phyloP scores from a whole-genome alignment of 129 eudicot genomes.

The Flaveria ramosissima region DNA sequence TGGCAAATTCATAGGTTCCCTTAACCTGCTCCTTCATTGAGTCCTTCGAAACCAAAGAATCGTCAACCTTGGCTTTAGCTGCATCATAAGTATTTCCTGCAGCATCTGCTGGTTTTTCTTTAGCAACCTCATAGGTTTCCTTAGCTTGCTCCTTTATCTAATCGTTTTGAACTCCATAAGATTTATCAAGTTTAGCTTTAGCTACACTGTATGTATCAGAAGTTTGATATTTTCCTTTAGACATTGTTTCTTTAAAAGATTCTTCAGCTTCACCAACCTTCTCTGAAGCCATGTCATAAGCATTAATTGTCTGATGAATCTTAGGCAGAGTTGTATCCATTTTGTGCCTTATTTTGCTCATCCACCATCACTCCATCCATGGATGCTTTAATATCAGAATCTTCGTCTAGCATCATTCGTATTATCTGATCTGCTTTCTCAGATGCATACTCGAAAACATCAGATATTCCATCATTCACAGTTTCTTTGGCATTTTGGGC shows the following conservation, averaged over 20 bases:
- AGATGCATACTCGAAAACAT: slow-evolving; percentile 33
- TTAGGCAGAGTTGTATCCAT: slow-evolving; percentile 10
- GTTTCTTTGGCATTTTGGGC: too few species aligned
- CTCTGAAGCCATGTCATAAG: slow-evolving; percentile 27
- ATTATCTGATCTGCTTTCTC: slow-evolving; percentile 25
- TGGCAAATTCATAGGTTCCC: slow-evolving; percentile 44
- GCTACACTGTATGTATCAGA: slow-evolving; percentile 24
- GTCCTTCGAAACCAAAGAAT: slow-evolving; percentile 37
- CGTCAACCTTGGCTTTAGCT: slow-evolving; percentile 23
- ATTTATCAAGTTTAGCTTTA: slow-evolving; percentile 23
- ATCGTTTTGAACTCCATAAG: slow-evolving; percentile 35
- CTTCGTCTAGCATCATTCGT: slow-evolving; percentile 33
- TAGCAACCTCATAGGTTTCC: slow-evolving; percentile 44
- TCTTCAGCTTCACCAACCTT: slow-evolving; percentile 6
- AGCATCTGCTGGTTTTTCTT: slow-evolving; percentile 47
- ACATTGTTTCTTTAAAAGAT: background rate
- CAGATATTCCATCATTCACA: slow-evolving; percentile 33
- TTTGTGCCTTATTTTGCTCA: slow-evolving; percentile 18
- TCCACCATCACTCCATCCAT: slow-evolving; percentile 5
- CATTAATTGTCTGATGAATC: slow-evolving; percentile 14
- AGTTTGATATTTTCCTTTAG: slow-evolving; percentile 24
- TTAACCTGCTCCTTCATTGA: slow-evolving; percentile 33
- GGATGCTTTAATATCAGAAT: slow-evolving; percentile 27
- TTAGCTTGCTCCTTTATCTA: slow-evolving; percentile 31
- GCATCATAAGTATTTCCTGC: slow-evolving; percentile 1